Evolutionary conservation across 2,329 filamentous ascomycete species (phyloP), one percentile per base, ranked within the genome.

Genomic region (Exophiala xenobiotica): DNA sequence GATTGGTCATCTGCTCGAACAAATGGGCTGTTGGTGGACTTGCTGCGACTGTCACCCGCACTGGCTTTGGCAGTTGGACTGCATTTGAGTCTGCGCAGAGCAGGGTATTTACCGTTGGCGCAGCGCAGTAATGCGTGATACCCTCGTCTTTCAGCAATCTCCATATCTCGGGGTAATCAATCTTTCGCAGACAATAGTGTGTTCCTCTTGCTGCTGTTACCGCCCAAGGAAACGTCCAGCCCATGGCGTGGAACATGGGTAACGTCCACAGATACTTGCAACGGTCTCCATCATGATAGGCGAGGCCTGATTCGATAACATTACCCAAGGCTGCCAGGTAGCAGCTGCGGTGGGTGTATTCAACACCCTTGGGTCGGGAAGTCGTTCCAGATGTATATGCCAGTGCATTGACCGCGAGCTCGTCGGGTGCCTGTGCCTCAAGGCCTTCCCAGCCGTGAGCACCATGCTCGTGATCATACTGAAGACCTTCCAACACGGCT

Each of bases 301-400:
- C 96, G 37, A 99, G 76, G 0, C 88, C 88, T 1, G 88, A 90
- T 68, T 99, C 93, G 51, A 97, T 82, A 0, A 97, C 76, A 67
- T 97, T 97, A 8, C 77, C 91, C 60, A 96, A 65, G 0, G 90
- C 78, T 0, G 90, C 92, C 9, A 99, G 77, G 65, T 97, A 99
- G 6, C 83, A 83, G 3, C 91, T 88, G 40, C 93, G 81, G 68
- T 97, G 89, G 1, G 90, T 96, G 65, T 87, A 96, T 49, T 95
- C 84, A 2, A 96, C 92, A 4, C 93, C 93, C 69, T 99, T 97
- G 1, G 93, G 93, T 23, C 81, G 78, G 0, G 91, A 90, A 0
- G 93, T 97, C 1, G 93, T 97, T 3, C 92, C 92, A 22, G 87
- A 93, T 0, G 93, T 99, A 68, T 97, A 97, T 1, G 92, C 89